phyloP scores from a whole-genome alignment of 768 basidiomycete species.

The Paxillus involutus region DNA sequence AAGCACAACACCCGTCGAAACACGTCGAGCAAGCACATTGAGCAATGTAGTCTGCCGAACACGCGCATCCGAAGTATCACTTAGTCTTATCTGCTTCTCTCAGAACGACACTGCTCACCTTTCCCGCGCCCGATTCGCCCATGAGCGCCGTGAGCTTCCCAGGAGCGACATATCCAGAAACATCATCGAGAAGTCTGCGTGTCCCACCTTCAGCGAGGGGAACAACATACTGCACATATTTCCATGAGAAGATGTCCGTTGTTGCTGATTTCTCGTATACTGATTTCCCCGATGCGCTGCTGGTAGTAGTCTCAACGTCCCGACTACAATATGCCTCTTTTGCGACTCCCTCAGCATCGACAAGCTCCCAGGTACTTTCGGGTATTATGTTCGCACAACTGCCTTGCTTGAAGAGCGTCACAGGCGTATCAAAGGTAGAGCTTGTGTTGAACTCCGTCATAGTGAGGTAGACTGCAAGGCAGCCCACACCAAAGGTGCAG shows the following conservation, averaged over 20 bases:
- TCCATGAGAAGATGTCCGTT: conserved; percentile 78
- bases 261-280: conserved; percentile 28
- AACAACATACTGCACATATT: conserved; percentile 65
- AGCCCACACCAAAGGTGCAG: conserved; percentile 41
- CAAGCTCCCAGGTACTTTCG: not conserved
- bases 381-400: not conserved
- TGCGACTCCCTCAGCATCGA: conserved; percentile 17
- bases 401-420: conserved; percentile 22
- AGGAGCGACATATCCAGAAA: conserved; percentile 50
- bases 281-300: conserved; percentile 16
- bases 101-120: conserved; percentile 13
- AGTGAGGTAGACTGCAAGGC: conserved; percentile 36
- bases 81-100: too few relatives aligned
- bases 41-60: conserved; percentile 51
- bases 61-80: not conserved
- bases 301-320: not conserved
- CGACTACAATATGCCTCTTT: not conserved
- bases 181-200: conserved; percentile 43
- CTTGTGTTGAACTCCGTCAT: conserved; percentile 34
- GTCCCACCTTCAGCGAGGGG: conserved; percentile 36
- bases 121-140: conserved; percentile 40
- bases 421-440: conserved; percentile 30
- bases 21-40: conserved; percentile 55
- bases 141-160: conserved; percentile 53
- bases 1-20: conserved; percentile 44